Conservation (phyloP, 192 early-diverging fungal species). For the Backusella morwellensis region DNA sequence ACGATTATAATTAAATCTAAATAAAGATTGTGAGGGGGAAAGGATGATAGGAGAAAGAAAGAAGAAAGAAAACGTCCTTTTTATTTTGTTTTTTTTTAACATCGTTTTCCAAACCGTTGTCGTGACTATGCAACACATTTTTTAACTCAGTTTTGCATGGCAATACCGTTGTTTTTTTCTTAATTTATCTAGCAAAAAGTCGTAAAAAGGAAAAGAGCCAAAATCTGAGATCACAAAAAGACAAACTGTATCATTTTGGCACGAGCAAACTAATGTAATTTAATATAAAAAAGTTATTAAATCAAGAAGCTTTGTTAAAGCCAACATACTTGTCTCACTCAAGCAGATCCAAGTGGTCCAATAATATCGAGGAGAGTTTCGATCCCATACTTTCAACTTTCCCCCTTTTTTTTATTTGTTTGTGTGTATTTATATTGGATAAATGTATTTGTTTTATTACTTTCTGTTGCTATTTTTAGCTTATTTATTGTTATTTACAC, state of each 20-base stretch:
- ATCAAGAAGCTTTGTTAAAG: background rate
- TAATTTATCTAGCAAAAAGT: background rate
- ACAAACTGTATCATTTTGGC: background rate
- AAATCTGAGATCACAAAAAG: background rate
- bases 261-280: background rate
- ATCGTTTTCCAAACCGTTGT: background rate
- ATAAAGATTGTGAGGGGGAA: background rate
- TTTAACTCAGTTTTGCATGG: background rate
- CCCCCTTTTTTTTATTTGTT: background rate
- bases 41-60: background rate
- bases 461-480: background rate
- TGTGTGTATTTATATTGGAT: background rate
- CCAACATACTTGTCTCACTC: background rate
- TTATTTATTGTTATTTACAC: too few relatives aligned
- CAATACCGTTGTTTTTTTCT: background rate
- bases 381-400: background rate
- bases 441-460: too few relatives aligned
- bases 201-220: background rate
- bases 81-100: background rate
- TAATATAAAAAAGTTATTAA: background rate
- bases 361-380: background rate
- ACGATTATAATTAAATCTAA: background rate
- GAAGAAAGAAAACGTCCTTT: background rate
- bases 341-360: slow-evolving; percentile 1
- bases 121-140: background rate